A percentile compares a stretch with the other conserved stretches of the same genome.
Evolutionary conservation across 441 rosid genomes (phyloP).

Genomic region (Adansonia grandidieri): DNA sequence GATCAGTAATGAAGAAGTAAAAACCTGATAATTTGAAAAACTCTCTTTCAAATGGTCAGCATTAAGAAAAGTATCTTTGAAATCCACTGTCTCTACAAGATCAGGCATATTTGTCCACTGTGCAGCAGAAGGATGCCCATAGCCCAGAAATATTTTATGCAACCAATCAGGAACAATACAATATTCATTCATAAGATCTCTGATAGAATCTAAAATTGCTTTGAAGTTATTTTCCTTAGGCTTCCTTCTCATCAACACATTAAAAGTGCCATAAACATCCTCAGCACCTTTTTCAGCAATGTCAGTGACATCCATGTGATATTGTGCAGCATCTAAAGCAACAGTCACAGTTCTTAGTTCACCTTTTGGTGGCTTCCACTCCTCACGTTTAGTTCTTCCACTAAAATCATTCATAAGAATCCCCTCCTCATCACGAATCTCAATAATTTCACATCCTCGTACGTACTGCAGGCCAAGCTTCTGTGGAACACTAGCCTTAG

Average conservation of each 20-base stretch:
- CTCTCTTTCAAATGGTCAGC: slow-evolving; percentile 79
- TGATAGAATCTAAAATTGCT: slow-evolving; percentile 97
- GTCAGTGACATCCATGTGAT: slow-evolving; percentile 94
- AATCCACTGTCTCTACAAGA: slow-evolving; percentile 85
- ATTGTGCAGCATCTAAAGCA: slow-evolving; percentile 97
- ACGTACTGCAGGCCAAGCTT: slow-evolving; percentile 95
- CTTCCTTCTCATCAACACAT: slow-evolving; percentile 95
- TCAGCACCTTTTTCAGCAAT: slow-evolving; percentile 95
- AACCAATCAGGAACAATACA: slow-evolving; percentile 99
- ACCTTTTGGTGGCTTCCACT: slow-evolving; percentile 99
- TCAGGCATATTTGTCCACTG: slow-evolving; percentile 99
- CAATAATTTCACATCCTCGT: slow-evolving; percentile 94
- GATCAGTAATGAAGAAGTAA: slow-evolving; percentile 25
- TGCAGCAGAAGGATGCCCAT: slow-evolving; percentile 98
- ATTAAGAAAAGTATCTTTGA: slow-evolving; percentile 91
- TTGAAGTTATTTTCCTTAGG: slow-evolving; percentile 99
- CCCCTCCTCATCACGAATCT: slow-evolving; percentile 94
- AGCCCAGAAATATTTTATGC: slow-evolving; percentile 94
- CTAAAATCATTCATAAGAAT: slow-evolving; percentile 95
- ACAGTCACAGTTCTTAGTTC: slow-evolving; percentile 90
- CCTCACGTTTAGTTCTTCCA: slow-evolving; percentile 92
- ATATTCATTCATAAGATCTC: slow-evolving; percentile 99
- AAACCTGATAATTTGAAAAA: slow-evolving; percentile 81
- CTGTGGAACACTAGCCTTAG: slow-evolving; percentile 86
- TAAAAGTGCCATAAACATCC: slow-evolving; percentile 91